Conservation (phyloP, 1,139 yeast genomes). For the Scheffersomyces lignicola region DNA sequence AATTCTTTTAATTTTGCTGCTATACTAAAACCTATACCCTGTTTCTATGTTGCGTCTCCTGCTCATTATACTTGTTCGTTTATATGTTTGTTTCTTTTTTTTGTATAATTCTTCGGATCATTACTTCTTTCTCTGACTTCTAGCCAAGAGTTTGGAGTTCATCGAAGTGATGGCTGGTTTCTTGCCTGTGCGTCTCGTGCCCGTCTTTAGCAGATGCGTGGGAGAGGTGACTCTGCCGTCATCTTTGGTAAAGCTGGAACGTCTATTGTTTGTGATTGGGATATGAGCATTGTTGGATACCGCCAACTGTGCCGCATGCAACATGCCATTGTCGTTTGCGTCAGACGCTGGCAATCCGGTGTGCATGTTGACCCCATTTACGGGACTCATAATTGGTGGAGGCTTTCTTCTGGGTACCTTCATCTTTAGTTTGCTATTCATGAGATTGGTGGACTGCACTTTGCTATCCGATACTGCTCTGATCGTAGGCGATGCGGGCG, state of each 20-base stretch:
- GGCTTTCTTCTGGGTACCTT: slow-evolving; percentile 32
- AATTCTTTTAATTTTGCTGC: neutral
- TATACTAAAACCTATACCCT: neutral
- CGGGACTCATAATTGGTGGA: slow-evolving; percentile 32
- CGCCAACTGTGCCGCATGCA: slow-evolving; percentile 49
- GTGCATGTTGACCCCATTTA: slow-evolving; percentile 27
- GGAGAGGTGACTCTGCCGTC: slow-evolving; percentile 10
- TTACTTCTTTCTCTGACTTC: slow-evolving; percentile 41
- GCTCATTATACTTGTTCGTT: neutral
- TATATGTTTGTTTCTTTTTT: neutral
- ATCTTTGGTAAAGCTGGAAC: slow-evolving; percentile 42
- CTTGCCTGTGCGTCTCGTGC: slow-evolving; percentile 6
- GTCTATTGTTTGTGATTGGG: slow-evolving; percentile 26
- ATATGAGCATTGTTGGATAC: slow-evolving; percentile 35
- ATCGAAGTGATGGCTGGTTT: slow-evolving; percentile 31
- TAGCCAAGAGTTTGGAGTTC: slow-evolving; percentile 46
- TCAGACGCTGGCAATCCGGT: slow-evolving; percentile 31
- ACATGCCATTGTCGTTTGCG: slow-evolving; percentile 24
- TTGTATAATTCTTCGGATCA: neutral
- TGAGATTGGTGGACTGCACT: slow-evolving; percentile 8
- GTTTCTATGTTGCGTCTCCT: neutral
- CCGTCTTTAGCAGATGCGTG: neutral
- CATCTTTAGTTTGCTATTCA: slow-evolving; percentile 12
- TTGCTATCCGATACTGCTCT: slow-evolving; percentile 1
- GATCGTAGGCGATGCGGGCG: slow-evolving; percentile 4